phyloP scores from a whole-genome alignment of 164 flowering plant genomes.

The Vitis rupestris region DNA sequence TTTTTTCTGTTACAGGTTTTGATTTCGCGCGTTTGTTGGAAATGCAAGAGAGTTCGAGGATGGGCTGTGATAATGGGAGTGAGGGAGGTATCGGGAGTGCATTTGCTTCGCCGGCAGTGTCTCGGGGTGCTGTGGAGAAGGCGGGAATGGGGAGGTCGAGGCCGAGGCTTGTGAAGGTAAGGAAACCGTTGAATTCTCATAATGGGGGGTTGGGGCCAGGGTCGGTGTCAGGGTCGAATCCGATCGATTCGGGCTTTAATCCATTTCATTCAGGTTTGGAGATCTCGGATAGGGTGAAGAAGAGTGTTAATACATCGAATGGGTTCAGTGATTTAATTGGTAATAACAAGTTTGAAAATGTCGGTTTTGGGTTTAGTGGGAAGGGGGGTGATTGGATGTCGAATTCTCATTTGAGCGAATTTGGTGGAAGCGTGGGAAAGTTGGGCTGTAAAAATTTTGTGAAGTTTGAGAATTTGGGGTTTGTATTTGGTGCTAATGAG shows the following conservation, averaged over 20 bases:
- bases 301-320: neutral
- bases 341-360: neutral
- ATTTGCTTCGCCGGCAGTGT: constrained; percentile 2
- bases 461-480: neutral
- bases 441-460: neutral
- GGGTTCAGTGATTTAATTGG: neutral
- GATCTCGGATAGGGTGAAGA: constrained; percentile 1
- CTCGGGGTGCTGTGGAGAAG: neutral
- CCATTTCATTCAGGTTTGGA: constrained; percentile 1
- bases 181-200: constrained; percentile 1
- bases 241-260: neutral
- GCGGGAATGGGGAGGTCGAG: constrained; percentile 16
- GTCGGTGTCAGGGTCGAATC: neutral
- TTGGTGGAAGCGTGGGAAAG: neutral
- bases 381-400: neutral
- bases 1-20: neutral
- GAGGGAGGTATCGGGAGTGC: neutral
- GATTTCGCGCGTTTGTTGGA: neutral
- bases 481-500: constrained; percentile 20
- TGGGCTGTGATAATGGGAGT: neutral
- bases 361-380: constrained; percentile 1
- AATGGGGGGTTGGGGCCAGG: no score
- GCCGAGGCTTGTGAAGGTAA: constrained; percentile 29
- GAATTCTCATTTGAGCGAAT: constrained; percentile 1
- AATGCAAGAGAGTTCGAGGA: neutral